phyloP scores from a whole-genome alignment of 768 basidiomycete genomes.

The Auricularia heimuer region DNA sequence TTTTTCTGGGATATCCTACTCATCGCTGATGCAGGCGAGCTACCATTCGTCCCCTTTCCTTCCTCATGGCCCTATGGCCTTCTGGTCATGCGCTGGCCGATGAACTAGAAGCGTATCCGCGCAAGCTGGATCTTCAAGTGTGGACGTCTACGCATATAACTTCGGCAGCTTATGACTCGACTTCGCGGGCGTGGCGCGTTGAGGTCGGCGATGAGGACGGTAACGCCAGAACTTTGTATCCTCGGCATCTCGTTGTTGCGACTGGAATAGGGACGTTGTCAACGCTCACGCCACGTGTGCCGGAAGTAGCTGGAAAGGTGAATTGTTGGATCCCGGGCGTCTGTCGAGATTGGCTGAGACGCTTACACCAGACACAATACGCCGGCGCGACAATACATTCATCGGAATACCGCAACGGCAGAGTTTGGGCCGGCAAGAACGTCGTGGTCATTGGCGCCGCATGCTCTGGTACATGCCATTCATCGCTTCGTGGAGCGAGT shows the following conservation, averaged over 20 bases:
- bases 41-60: background rate
- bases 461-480: background rate
- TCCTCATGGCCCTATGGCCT: background rate
- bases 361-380: background rate
- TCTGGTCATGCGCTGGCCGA: background rate
- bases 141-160: background rate
- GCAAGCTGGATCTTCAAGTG: conserved; percentile 5
- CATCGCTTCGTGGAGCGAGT: background rate
- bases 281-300: background rate
- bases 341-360: no score
- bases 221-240: background rate
- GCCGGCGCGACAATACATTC: background rate
- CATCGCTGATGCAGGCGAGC: background rate
- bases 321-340: background rate
- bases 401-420: background rate
- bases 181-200: background rate
- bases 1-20: no score
- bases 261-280: background rate
- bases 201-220: background rate
- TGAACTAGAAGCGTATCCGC: conserved; percentile 4
- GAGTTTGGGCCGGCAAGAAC: background rate
- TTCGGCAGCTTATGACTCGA: background rate
- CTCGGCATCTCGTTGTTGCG: background rate
- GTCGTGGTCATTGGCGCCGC: conserved; percentile 1
- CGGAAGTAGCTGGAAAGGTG: background rate